Conservation (phyloP, 1,284 basidiomycete genomes). For the Irpex rosettiformis region DNA sequence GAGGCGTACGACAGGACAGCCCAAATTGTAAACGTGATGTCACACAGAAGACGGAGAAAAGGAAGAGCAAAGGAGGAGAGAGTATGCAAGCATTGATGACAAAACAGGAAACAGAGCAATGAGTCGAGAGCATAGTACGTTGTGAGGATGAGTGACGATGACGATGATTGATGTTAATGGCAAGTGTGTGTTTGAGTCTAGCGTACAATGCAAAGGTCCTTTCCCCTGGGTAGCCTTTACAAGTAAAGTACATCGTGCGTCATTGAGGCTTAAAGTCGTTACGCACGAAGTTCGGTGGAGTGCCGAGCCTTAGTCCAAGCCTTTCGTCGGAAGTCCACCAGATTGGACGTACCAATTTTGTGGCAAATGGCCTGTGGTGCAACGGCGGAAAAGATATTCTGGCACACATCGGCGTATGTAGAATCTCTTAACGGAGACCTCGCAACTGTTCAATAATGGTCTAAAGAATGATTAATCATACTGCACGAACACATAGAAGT, state of each 20-base stretch:
- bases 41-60: not conserved
- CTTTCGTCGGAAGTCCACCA: not conserved
- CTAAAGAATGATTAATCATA: not conserved
- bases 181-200: not conserved
- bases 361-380: not conserved
- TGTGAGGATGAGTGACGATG: not conserved
- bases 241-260: not conserved
- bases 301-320: not conserved
- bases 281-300: not conserved
- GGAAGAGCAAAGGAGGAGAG: not conserved
- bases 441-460: not conserved
- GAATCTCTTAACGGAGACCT: not conserved
- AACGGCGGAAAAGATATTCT: not conserved
- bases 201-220: slow-evolving; percentile 1
- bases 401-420: not conserved
- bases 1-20: not conserved
- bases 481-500: not conserved
- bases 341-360: not conserved
- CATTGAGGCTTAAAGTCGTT: slow-evolving; percentile 30
- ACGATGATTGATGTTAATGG: not conserved
- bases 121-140: not conserved
- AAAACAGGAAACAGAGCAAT: slow-evolving; percentile 1
- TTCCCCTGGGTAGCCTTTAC: slow-evolving; percentile 1
- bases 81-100: not conserved
- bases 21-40: not conserved